Evolutionary conservation across 202 grass and related monocot genomes (phyloP), one percentile per base, ranked within the genome.

Genomic region (Carex sylvatica): DNA sequence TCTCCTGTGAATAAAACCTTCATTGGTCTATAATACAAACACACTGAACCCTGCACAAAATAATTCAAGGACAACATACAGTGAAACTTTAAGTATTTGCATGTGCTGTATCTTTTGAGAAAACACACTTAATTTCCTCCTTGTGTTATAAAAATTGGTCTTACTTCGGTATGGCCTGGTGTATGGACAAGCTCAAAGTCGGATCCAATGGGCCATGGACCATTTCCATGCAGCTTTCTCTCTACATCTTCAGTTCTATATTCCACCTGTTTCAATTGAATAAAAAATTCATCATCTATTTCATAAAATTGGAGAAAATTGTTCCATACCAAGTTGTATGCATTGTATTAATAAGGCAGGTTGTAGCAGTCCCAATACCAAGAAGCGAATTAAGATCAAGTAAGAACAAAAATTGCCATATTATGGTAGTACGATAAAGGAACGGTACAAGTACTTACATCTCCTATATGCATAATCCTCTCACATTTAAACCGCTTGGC

Each of bases 151-250:
- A 49, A 54, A 53, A 53, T 23, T 20, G n/a, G 55, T 75, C 20
- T 91, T 93, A 98, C 91, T 80, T 84, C 28, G 9, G 92, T 95
- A 84, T 98, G 95, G 55, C 92, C 95, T 87, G 95, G 95, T 16
- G 95, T 95, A 80, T 95, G 54, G 62, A 95, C 89, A 82, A 95
- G 89, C 79, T 93, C 71, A 65, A 95, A 90, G 81, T 93, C 92
- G 65, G 54, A 84, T 61, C 84, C 89, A 80, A 95, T 93, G 78
- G 65, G 89, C 91, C 95, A 98, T 19, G 95, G 95, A 11, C 92
- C 92, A 81, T 87, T 85, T 59, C 95, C 95, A 74, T 89, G 36
- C 77, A 91, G 85, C 66, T 94, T 82, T 67, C 80, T 80, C 80
- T 94, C 88, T 52, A 95, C 92, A 91, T 91, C 80, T 52, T 70